Percentiles rank a stretch among this genome's conserved stretches.
phyloP scores from a whole-genome alignment of 768 basidiomycete genomes.

The Leccinum longicurvipes region DNA sequence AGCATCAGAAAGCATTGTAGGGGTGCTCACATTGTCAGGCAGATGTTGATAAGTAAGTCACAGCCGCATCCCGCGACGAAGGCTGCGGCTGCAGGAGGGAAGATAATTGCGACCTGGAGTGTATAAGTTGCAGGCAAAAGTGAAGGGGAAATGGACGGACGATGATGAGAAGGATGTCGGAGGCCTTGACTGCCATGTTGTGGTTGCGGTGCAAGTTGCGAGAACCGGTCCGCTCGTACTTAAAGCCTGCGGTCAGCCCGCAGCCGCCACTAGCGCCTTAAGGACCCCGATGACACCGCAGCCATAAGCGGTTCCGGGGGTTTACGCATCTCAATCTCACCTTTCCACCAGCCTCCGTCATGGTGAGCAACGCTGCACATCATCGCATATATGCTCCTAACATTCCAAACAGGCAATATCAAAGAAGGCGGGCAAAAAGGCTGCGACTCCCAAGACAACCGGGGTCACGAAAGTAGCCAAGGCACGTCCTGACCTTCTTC shows the following conservation, averaged over 20 bases:
- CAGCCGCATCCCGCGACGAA: conserved; percentile 82
- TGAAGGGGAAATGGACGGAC: conserved; percentile 37
- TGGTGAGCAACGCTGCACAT: conserved; percentile 15
- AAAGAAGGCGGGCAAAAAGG: conserved; percentile 90
- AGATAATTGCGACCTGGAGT: conserved; percentile 69
- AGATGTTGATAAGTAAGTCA: conserved; percentile 82
- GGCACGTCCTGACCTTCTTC: conserved; percentile 39
- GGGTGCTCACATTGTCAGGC: conserved; percentile 63
- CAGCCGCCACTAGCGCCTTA: conserved; percentile 14
- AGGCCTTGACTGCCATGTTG: conserved; percentile 46
- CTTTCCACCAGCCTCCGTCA: conserved; percentile 13
- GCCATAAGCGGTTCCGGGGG: conserved; percentile 13
- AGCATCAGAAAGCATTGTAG: neutral
- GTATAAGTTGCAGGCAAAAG: neutral
- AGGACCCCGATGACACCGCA: conserved; percentile 20
- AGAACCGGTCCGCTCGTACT: too few species aligned
- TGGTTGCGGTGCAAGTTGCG: neutral
- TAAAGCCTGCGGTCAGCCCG: neutral
- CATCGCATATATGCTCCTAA: conserved; percentile 1
- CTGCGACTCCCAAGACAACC: conserved; percentile 56
- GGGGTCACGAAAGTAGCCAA: conserved; percentile 64
- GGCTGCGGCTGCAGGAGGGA: conserved; percentile 76
- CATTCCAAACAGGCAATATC: conserved; percentile 61
- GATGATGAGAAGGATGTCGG: conserved; percentile 77
- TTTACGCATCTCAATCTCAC: neutral